These are phyloP conservation scores for Vitis hybrid DNA, from an alignment of 177 flowering plant genomes.

Conservation along the genomic window DNA sequence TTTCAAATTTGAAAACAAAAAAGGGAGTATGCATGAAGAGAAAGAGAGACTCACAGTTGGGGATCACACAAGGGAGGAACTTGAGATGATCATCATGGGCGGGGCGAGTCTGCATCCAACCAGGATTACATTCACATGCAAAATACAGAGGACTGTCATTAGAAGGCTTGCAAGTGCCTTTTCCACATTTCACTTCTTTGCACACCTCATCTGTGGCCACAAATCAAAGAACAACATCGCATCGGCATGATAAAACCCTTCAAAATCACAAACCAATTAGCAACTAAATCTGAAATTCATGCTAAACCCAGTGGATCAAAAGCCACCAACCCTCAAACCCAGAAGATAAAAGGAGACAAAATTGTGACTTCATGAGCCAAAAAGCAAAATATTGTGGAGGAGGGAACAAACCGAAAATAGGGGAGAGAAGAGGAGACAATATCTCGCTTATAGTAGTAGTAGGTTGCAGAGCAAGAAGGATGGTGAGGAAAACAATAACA, in stretches of 20 bases:
- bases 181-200: constrained; percentile 62
- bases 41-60: constrained; percentile 49
- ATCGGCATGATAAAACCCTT: background rate
- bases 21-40: no score
- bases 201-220: constrained; percentile 42
- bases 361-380: no score
- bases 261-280: background rate
- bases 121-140: constrained; percentile 56
- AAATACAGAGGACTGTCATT: constrained; percentile 26
- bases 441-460: constrained; percentile 5
- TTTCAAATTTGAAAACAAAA: no score
- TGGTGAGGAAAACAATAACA: constrained; percentile 10
- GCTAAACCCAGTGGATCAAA: constrained; percentile 3
- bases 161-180: constrained; percentile 58
- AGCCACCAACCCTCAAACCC: background rate
- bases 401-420: constrained; percentile 28
- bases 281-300: background rate
- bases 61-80: constrained; percentile 68
- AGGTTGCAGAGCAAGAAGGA: constrained; percentile 21
- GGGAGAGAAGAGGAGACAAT: constrained; percentile 35
- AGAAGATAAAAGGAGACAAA: background rate
- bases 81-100: constrained; percentile 22
- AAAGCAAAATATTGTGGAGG: background rate
- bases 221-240: constrained; percentile 2
- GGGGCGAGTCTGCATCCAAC: constrained; percentile 49